A percentile compares a stretch with the other conserved stretches of the same genome.
Evolutionary conservation across 257 asterid genomes (phyloP).

Genomic region (Nicotiana undulata): DNA sequence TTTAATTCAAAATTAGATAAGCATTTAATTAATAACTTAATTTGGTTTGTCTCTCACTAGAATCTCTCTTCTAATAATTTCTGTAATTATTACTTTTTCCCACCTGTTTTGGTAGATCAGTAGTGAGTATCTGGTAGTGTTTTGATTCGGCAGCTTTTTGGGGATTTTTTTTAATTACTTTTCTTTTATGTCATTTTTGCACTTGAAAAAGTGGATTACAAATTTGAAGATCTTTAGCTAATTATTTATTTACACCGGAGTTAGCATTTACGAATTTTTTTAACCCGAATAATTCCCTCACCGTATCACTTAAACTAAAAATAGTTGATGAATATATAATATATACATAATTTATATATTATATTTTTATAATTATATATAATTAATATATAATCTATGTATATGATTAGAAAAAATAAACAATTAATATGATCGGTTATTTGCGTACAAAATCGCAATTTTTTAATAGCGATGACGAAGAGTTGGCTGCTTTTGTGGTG

Average conservation of each 20-base stretch:
- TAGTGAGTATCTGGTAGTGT: background rate
- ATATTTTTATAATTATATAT: no score
- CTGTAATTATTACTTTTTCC: background rate
- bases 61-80: background rate
- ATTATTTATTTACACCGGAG: background rate
- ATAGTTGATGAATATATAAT: no score
- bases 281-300: no score
- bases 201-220: background rate
- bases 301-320: no score
- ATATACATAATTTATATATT: no score
- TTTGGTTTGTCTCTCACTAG: conserved; percentile 3
- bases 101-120: background rate
- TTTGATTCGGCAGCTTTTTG: background rate
- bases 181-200: background rate
- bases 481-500: background rate
- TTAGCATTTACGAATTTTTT: background rate
- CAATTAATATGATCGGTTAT: no score
- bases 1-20: no score
- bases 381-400: no score
- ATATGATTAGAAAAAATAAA: no score
- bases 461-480: background rate
- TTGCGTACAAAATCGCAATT: no score
- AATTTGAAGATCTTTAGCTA: background rate
- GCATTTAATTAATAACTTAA: background rate
- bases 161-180: background rate